Evolutionary conservation across 2,329 filamentous ascomycete genomes (phyloP), one percentile per base, ranked within the genome.

Genomic region (Fusarium heterosporum): DNA sequence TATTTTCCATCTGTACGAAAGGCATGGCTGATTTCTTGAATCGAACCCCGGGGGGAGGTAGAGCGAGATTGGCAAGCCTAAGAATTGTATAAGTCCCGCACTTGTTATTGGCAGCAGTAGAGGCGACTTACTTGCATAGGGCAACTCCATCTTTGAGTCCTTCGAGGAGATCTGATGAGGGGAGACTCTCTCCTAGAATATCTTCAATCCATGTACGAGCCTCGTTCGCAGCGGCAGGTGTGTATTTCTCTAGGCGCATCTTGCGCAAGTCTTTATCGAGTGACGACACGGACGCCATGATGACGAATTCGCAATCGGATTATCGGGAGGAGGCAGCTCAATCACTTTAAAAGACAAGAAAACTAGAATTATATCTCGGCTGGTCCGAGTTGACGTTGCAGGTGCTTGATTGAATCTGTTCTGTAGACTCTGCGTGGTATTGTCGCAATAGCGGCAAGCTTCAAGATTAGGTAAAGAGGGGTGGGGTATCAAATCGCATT

Each of bases 1-100:
- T 97, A 77, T 99, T 99, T 79, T 99, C 96, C 94, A 98, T 98
- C 79, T 99, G 96, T 39, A 98, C 95, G 77, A 99, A 99, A 1
- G 96, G 96, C 95, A 98, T 98, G 39, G 89, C 81, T 1, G 94
- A 97, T 75, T 90, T 85, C 81, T 98, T 98, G 86, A 91, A 98
- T 78, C 90, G 93, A 80, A 97, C 87, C 30, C 90, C 90, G 1
- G 92, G 92, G 16, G 90, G 87, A 26, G 92, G 91, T 36, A 91
- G 79, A 30, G 87, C 91, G 56, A 95, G 84, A 75, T 97, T 98
- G 73, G 93, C 87, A 51, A 98, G 89, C 75, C 93, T 96, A 16
- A 45, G 16, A 32, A 14, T 17, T 36, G 46, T 63, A 43, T 69
- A 63, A 69, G 65, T 69, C 48, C 56, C 50, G 42, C 50, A 69